Percentiles rank a stretch among this genome's conserved stretches.
These are phyloP conservation scores for Marasmius oreades DNA, from an alignment of 1,284 basidiomycete genomes.

Conservation along the genomic window DNA sequence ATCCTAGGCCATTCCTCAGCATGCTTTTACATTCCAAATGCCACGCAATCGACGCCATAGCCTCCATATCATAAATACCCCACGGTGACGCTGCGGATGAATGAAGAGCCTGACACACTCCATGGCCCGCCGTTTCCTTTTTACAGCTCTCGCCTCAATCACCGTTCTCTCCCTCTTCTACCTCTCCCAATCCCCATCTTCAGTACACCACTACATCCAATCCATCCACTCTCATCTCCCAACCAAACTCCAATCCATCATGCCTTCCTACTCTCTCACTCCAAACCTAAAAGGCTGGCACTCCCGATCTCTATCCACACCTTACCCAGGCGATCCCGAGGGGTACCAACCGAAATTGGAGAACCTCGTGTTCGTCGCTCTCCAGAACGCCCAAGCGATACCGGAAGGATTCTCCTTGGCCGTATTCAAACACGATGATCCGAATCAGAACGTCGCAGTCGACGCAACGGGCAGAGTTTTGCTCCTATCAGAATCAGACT, in stretches of 20 bases:
- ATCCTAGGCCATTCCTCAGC: too few relatives aligned
- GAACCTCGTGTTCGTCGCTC: conserved; percentile 32
- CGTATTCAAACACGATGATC: conserved; percentile 30
- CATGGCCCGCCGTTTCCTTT: not conserved
- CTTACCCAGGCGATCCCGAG: conserved; percentile 28
- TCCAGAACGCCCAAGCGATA: conserved; percentile 36
- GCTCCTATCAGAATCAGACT: conserved; percentile 30
- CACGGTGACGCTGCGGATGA: too few relatives aligned
- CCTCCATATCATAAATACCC: too few relatives aligned
- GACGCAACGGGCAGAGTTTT: conserved; percentile 37
- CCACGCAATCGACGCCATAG: too few relatives aligned
- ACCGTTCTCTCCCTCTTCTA: not conserved
- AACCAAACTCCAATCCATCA: not conserved
- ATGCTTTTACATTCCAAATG: too few relatives aligned
- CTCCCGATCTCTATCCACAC: conserved; percentile 23
- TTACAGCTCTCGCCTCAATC: not conserved
- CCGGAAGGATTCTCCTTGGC: conserved; percentile 41
- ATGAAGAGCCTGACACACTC: too few relatives aligned
- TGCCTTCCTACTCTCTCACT: not conserved
- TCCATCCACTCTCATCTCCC: not conserved
- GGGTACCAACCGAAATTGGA: conserved; percentile 31
- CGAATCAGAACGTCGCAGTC: conserved; percentile 31
- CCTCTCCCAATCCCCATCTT: not conserved
- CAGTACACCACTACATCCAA: not conserved
- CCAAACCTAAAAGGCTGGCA: conserved; percentile 28